Evolutionary conservation across 2,329 filamentous ascomycete species (phyloP), one percentile per base, ranked within the genome.

Genomic region (Fusarium luffae): DNA sequence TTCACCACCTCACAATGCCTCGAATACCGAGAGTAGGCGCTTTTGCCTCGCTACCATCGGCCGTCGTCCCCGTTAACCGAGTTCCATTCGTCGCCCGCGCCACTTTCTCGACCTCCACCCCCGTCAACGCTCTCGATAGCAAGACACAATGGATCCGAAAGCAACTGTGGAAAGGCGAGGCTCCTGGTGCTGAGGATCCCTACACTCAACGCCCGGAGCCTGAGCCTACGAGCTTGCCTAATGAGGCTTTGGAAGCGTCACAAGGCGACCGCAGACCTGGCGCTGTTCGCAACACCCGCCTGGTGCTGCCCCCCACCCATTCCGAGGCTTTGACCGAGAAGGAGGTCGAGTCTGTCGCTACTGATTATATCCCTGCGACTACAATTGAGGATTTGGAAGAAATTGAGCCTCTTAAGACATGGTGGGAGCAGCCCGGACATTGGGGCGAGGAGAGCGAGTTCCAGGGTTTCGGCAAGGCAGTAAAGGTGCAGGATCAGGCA

Each of bases 351-450:
- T 68, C 76, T 10, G 49, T 71, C 9, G 77, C 80, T 32, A 74
- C 79, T 13, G 74, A 72, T 10, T 89, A 89, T 74, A 74, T 76
- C 5, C 85, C 86, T 5, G 87, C 87, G 18, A 77, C 77, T 16
- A 78, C 77, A 6, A 79, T 80, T 10, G 79, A 82, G 0, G 84
- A 79, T 0, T 79, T 89, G 4, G 82, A 85, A 64, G 79, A 82
- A 51, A 81, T 88, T 14, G 82, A 82, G 42, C 79, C 83, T 2
- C 63, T 87, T 40, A 78, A 78, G 34, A 78, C 77, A 27, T 89
- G 86, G 86, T 89, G 86, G 86, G 82, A 87, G 10, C 76, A 80
- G 54, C 77, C 79, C n/a, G 80, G 80, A n/a, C 81, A 88, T 73
- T 89, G 87, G 85, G 80, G 80, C 48, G 60, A 78, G 40, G 81